Evolutionary conservation across 2,329 filamentous ascomycete species (phyloP).

Genomic region (Paecilomyces niveus): DNA sequence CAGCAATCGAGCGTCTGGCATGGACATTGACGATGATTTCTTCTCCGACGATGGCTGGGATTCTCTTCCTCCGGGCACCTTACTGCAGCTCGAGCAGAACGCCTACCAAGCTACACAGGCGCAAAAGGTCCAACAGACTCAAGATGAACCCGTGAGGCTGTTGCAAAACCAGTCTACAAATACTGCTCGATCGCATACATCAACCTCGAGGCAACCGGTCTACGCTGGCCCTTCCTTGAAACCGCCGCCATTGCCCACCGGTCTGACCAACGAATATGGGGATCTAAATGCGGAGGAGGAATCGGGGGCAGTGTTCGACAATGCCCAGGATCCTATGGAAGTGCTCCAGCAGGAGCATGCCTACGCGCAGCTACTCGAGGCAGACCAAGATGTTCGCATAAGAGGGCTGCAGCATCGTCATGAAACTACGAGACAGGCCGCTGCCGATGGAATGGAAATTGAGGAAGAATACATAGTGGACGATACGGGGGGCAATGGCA

Average conservation of each 20-base stretch:
- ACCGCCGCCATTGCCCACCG: slow-evolving; percentile 1
- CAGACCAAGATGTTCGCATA: background rate
- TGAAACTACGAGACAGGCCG: background rate
- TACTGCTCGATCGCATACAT: slow-evolving; percentile 2
- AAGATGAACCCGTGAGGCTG: slow-evolving; percentile 1
- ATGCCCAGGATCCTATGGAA: slow-evolving; percentile 13
- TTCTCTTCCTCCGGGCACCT: slow-evolving; percentile 34
- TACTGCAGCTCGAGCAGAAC: slow-evolving; percentile 39
- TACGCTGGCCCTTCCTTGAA: background rate
- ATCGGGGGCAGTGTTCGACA: slow-evolving; percentile 37
- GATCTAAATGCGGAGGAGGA: slow-evolving; percentile 35
- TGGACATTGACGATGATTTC: slow-evolving; percentile 42
- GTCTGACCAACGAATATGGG: slow-evolving; percentile 34
- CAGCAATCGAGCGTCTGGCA: slow-evolving; percentile 24
- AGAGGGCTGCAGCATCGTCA: background rate
- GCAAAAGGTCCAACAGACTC: slow-evolving; percentile 15
- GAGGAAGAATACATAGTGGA: slow-evolving; percentile 5
- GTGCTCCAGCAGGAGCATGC: background rate
- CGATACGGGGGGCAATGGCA: background rate
- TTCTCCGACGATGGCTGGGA: slow-evolving; percentile 43
- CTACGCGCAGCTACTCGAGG: background rate
- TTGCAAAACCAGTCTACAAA: background rate
- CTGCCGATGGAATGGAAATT: slow-evolving; percentile 8
- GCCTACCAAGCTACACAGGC: slow-evolving; percentile 39
- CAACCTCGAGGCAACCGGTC: slow-evolving; percentile 1